Base-by-base conservation (phyloP, 1,139 yeast species). In the Lipomyces yarrowii region DNA sequence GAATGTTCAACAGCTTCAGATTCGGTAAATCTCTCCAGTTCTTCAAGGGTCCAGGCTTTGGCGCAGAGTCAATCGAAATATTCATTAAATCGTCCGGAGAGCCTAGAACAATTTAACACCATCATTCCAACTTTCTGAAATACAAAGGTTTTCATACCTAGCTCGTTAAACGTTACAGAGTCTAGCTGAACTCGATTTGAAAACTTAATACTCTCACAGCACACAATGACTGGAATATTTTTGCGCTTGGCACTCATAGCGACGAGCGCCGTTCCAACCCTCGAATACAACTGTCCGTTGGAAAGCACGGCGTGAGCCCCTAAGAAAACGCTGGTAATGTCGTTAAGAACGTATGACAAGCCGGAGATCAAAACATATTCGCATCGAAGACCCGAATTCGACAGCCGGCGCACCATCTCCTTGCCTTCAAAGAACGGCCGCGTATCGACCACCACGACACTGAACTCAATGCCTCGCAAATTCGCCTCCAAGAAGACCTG, bases 301-400 rank as follows among this genome's bases (percentile, higher is more conserved):
- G 98, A 91, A 67, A 94, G 83, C 91, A 96, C 93, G 51, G 98
- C 96, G 76, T 94, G 98, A 0, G 99, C 99, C 11, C 99, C 99
- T 56, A 96, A 81, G 77, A 96, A 89, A 5, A 94, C 97, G 71
- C 90, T 89, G 73, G 94, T 96, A 35, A 94, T 96, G 71, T 90
- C 91, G 71, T 88, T 86, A 71, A 93, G 83, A 11, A 92, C 88
- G 13, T 96, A 70, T 4, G 94, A 86, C 61, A 96, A 82, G 10
- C 97, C 89, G 64, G 88, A 89, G 69, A 94, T 86, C 71, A 92
- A 80, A 42, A 89, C 91, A 75, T 94, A 96, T 61, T 89, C 86
- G 56, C 87, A 85, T 68, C 86, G 86, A 51, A 90, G 80, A 2
- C 88, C 89, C 15, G 81, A 80, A 4, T 78, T 77, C 2, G 91